Base-by-base conservation (phyloP, 2,329 filamentous ascomycete genomes). In the Ascochyta clinopodiicola region DNA sequence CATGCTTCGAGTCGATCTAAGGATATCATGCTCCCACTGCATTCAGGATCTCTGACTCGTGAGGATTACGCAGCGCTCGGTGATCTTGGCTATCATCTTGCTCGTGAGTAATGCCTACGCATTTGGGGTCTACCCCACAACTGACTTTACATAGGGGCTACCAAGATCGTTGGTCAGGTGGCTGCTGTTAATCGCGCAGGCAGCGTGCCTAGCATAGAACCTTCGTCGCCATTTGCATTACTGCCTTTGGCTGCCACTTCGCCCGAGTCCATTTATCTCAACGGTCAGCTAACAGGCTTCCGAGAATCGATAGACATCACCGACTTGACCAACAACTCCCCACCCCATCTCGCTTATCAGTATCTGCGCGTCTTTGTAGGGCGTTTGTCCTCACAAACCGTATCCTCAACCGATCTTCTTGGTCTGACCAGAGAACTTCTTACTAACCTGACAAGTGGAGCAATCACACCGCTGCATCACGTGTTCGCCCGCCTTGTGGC, bases 401-500 rank as follows among this genome's bases (percentile, higher is more conserved):
- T 50, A 4, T 40, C 68, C 6, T 68, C 73, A 2, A 53, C 50
- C 1, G 71, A 75, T 6, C 54, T 67, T 10, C 57, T 76, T 3
- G 44, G 49, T 12, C 45, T 66, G 15, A 71, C 71, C 1, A 70
- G 68, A 35, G 67, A 72, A 7, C 61, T 76, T 6, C 62, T 75
- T 12, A 48, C 40, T 12, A 70, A 68, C 37, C 52, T 76, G 10
- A 54, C 51, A 7, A 65, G 59, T 36, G 63, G 66, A 15, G 52
- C 66, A 0, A 62, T 71, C n/a, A 71, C 73, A 6, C 71, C 74
- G 1, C 58, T 75, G 0, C 68, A 75, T 44, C 73, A 75, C 46
- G 66, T 75, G 10, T 75, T 75, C 27, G 74, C 70, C 0, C 68
- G 64, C 17, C 61, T 76, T 1, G 72, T 75, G 6, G 73, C 72